phyloP scores from a whole-genome alignment of 768 basidiomycete species.

The Auricularia heimuer region DNA sequence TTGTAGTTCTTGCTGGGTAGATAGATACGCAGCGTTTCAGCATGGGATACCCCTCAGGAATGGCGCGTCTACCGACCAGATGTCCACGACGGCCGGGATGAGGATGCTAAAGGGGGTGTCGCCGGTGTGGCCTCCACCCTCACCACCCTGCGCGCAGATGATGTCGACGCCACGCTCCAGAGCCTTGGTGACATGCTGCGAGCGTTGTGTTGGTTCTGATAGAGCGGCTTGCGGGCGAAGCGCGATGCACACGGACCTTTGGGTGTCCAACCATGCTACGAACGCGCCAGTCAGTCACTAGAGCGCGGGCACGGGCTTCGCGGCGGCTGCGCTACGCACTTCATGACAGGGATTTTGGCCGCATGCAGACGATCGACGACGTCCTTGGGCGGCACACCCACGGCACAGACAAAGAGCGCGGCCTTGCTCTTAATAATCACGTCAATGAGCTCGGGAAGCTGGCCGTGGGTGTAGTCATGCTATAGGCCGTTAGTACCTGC shows the following conservation, averaged over 20 bases:
- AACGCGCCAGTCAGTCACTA: not conserved
- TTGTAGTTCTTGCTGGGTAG: constrained; percentile 34
- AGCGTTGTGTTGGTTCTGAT: constrained; percentile 3
- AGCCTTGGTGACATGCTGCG: constrained; percentile 62
- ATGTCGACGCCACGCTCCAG: constrained; percentile 74
- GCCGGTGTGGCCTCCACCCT: constrained; percentile 85
- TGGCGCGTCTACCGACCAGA: constrained; percentile 32
- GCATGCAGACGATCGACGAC: constrained; percentile 74
- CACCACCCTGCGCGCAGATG: constrained; percentile 81
- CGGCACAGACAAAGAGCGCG: constrained; percentile 72
- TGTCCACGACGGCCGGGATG: constrained; percentile 72
- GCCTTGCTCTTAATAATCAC: constrained; percentile 67
- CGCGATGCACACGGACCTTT: constrained; percentile 37
- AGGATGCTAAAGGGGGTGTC: constrained; percentile 73
- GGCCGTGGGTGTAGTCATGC: constrained; percentile 72
- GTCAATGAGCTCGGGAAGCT: constrained; percentile 66
- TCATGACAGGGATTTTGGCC: constrained; percentile 76
- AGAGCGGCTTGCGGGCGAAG: not conserved
- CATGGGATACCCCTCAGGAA: not conserved
- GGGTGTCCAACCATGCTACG: constrained; percentile 75
- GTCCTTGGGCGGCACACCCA: constrained; percentile 77
- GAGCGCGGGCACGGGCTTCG: not conserved
- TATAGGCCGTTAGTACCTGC: constrained; percentile 10
- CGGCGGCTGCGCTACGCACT: constrained; percentile 35
- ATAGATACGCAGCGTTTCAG: not conserved